Conservation (phyloP, 1,284 basidiomycete species). For the Cutaneotrichosporon cutaneum region DNA sequence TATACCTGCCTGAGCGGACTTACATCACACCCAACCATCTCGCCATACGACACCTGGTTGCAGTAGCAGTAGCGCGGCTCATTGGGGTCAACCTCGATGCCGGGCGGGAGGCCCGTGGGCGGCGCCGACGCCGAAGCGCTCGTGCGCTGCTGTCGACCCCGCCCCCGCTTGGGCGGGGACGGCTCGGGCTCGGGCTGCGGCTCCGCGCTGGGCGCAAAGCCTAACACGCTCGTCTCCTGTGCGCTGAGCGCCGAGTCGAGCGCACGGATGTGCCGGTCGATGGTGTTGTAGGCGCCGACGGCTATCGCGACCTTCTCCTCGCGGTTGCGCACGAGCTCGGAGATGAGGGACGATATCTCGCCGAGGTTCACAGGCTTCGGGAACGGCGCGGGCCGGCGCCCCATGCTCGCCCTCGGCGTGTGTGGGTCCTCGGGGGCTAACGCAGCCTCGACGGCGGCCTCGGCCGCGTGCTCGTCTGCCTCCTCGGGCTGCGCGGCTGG, state of each 20-base stretch:
- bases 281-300: constrained; percentile 55
- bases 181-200: constrained; percentile 21
- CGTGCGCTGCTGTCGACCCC: neutral
- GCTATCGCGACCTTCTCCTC: constrained; percentile 58
- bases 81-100: constrained; percentile 33
- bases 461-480: neutral
- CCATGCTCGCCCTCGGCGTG: neutral
- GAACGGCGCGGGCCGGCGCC: neutral
- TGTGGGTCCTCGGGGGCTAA: neutral
- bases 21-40: constrained; percentile 52
- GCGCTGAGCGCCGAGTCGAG: constrained; percentile 54
- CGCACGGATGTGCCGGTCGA: constrained; percentile 57
- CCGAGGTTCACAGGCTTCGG: constrained; percentile 24
- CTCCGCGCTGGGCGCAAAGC: constrained; percentile 31
- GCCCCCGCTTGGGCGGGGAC: neutral
- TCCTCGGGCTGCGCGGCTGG: neutral
- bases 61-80: constrained; percentile 59
- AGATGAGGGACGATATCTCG: constrained; percentile 43
- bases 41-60: constrained; percentile 55
- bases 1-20: neutral
- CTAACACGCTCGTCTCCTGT: constrained; percentile 49
- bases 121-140: neutral
- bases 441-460: constrained; percentile 9
- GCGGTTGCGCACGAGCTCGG: constrained; percentile 50
- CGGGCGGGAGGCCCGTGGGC: constrained; percentile 15